phyloP scores from a whole-genome alignment of 768 basidiomycete species.

The Agrocybe chaxingu region DNA sequence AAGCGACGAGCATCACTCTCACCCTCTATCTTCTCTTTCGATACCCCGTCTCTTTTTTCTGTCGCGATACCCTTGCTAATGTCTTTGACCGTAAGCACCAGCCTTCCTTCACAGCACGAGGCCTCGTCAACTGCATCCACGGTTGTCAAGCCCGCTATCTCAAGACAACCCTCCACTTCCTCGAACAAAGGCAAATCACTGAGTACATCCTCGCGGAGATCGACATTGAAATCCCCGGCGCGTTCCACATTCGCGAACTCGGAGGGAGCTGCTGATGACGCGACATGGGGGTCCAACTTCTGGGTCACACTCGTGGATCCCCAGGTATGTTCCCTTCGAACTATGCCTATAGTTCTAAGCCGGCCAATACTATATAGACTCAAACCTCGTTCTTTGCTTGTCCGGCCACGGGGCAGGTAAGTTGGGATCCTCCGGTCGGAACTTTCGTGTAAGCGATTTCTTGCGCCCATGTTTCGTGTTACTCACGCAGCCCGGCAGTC shows the following conservation, averaged over 20 bases:
- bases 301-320: constrained; percentile 95
- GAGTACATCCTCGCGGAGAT: constrained; percentile 20
- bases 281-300: constrained; percentile 85
- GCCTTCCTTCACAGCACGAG: constrained; percentile 9
- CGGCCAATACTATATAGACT: constrained; percentile 30
- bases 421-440: constrained; percentile 90
- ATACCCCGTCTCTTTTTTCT: constrained; percentile 8
- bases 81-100: constrained; percentile 20
- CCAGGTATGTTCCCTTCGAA: constrained; percentile 49
- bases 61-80: constrained; percentile 18
- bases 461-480: constrained; percentile 12
- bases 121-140: constrained; percentile 11
- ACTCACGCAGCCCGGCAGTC: constrained; percentile 35
- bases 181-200: constrained; percentile 17
- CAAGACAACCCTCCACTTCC: constrained; percentile 18
- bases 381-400: constrained; percentile 85
- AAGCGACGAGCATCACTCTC: not conserved
- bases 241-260: constrained; percentile 21
- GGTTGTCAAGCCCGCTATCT: constrained; percentile 8
- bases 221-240: constrained; percentile 22
- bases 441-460: constrained; percentile 70
- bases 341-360: constrained; percentile 1
- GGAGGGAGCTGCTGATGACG: constrained; percentile 36
- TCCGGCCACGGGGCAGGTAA: constrained; percentile 87
- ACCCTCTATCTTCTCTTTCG: constrained; percentile 5